phyloP scores from a whole-genome alignment of 768 basidiomycete species.

The Boletus bicolor region DNA sequence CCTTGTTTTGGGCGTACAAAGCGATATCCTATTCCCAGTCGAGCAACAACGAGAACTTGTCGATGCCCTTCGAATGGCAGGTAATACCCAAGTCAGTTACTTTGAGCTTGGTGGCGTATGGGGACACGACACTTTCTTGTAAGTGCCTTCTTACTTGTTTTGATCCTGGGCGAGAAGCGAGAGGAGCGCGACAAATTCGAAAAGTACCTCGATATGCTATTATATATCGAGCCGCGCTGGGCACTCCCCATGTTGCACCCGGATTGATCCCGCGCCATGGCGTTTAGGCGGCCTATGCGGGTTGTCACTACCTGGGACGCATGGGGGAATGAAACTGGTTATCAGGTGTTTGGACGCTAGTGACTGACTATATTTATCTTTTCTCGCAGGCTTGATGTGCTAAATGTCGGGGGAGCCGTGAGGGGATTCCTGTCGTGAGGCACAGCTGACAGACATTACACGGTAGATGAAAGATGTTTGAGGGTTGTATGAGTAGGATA shows the following conservation, averaged over 20 bases:
- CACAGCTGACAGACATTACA: not conserved
- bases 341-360: not conserved
- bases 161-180: not conserved
- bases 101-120: conserved; percentile 99
- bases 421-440: conserved; percentile 75
- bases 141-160: conserved; percentile 32
- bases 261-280: conserved; percentile 4
- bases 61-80: conserved; percentile 86
- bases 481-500: not conserved
- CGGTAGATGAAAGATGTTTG: not conserved
- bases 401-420: conserved; percentile 89
- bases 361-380: conserved; percentile 12
- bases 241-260: not conserved
- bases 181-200: not conserved
- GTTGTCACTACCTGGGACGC: not conserved
- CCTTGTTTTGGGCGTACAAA: conserved; percentile 91
- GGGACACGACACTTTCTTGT: conserved; percentile 98
- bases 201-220: not conserved
- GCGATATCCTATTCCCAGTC: conserved; percentile 94
- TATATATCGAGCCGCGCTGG: conserved; percentile 10
- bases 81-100: conserved; percentile 87
- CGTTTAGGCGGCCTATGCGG: not conserved
- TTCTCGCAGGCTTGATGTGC: conserved; percentile 64
- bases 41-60: conserved; percentile 96
- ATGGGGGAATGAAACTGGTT: not conserved